Base-by-base conservation (phyloP, 768 basidiomycete species). In the Xerocomus spinulosus region DNA sequence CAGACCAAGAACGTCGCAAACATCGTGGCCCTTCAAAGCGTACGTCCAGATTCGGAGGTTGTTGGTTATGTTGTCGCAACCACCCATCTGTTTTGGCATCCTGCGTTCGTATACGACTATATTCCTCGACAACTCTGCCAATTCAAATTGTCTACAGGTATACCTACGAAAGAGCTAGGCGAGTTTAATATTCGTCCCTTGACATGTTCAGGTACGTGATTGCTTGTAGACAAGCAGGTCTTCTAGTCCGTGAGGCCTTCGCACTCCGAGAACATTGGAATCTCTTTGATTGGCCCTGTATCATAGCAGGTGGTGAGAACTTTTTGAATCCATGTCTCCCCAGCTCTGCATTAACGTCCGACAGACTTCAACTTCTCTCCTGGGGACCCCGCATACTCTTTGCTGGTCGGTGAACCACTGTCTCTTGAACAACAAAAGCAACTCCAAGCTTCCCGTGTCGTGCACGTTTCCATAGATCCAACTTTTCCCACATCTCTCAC, bases 41-140 rank as follows among this genome's bases (percentile, higher is more conserved):
- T 69, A 6, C 68, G 65, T 9, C 56, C 71, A 14, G 57, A 68
- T 23, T 44, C 34, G 49, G 39, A 37, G 14, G 32, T 60, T 7
- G 68, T 72, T 32, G 90, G 92, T 4, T 65, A 91, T 28, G 69
- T 95, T 33, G 70, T 94, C 13, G 90, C 82, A 3, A 96, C 94
- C 1, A 93, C 93, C 0, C 94, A 97, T 70, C 71, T 95, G 20
- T 97, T 96, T 66, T 97, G 94, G 94, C 92, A 95, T 68, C 92
- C 92, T 5, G 78, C 76, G 83, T 92, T 67, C 49, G 78, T 70
- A 24, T 18, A 29, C 25, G 3, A 44, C 29, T 8, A 24, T 9
- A 8, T 30, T 46, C n/a, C 21, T 18, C 26, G 10, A 44, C 18
- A 26, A 8, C 21, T n/a, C 24, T 7, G 10, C 41, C 57, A 23